Evolutionary conservation across 768 basidiomycete species (phyloP).

Genomic region (Mycena polygramma): DNA sequence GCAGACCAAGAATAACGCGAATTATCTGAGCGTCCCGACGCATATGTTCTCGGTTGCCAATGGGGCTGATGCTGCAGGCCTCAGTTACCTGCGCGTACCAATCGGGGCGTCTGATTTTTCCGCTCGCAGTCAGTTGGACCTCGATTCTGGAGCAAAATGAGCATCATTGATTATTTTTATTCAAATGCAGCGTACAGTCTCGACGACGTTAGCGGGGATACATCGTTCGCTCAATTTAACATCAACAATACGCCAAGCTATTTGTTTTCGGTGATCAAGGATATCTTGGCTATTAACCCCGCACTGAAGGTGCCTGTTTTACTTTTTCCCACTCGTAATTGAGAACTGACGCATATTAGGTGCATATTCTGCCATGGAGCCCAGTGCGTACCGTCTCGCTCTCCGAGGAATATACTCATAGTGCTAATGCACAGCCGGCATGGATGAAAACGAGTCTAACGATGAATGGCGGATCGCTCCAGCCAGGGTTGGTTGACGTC

Average conservation of each 20-base stretch:
- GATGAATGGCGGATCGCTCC: slow-evolving; percentile 74
- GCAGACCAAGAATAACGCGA: slow-evolving; percentile 63
- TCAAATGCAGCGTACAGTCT: slow-evolving; percentile 67
- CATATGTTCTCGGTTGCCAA: slow-evolving; percentile 75
- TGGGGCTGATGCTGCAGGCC: slow-evolving; percentile 71
- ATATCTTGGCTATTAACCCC: slow-evolving; percentile 71
- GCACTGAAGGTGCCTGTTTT: slow-evolving; percentile 42
- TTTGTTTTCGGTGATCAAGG: slow-evolving; percentile 72
- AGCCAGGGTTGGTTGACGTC: slow-evolving; percentile 45
- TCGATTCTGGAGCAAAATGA: too few species aligned
- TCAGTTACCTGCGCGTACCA: slow-evolving; percentile 78
- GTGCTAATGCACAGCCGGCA: slow-evolving; percentile 62
- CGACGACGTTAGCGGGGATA: slow-evolving; percentile 73
- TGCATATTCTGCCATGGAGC: slow-evolving; percentile 81
- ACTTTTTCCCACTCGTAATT: too few species aligned
- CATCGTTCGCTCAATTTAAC: slow-evolving; percentile 70
- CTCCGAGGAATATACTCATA: too few species aligned
- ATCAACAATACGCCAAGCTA: slow-evolving; percentile 72
- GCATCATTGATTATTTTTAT: too few species aligned
- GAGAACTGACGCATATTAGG: slow-evolving; percentile 7
- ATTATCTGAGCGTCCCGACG: slow-evolving; percentile 71
- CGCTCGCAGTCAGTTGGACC: slow-evolving; percentile 48
- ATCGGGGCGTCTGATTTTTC: slow-evolving; percentile 86
- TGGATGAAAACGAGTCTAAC: slow-evolving; percentile 83
- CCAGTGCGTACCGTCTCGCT: slow-evolving; percentile 59